Evolutionary conservation across 495 filamentous ascomycete genomes (phyloP), one percentile per base, ranked within the genome.

Genomic region (Paragyromitra xinjiangensis): DNA sequence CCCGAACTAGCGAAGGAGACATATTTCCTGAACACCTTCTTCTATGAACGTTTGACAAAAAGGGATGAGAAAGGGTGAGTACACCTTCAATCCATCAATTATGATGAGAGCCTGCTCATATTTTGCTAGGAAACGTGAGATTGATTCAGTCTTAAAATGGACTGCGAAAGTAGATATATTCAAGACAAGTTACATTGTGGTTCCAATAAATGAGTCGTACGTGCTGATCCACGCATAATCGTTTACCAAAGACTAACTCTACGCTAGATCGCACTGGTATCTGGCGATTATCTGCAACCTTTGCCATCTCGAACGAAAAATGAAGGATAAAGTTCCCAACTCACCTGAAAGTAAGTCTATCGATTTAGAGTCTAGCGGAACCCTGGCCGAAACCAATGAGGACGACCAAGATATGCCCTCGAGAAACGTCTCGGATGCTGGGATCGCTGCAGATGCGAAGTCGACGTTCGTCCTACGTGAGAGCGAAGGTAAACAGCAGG

Each of bases 241-340:
- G 50, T n/a, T 59, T 59, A 26, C 26, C 14, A 45, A 66, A 66
- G 14, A 65, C 78, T 82, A 68, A 82, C 50, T 24, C 39, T 59
- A 12, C 66, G 40, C 7, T 22, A 82, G 81, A 81, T 85, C 85
- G 22, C 95, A 99, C 82, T 99, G 95, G 95, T 98, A 95, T 84
- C 85, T 98, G 80, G 95, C 94, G 12, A 94, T 99, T 69, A 97
- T 98, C 42, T 97, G 93, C 89, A 97, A 98, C 80, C 87, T 95
- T 2, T 86, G 91, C 73, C 84, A 88, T 69, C 78, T 88, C 84
- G 65, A 82, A 82, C 78, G 86, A 81, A 75, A 83, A 81, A 37
- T 75, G 79, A 12, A 80, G 81, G 39, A 75, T 61, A 24, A 65
- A 73, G 29, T 40, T 61, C 53, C 48, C 67, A 68, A 51, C 51